phyloP scores from a whole-genome alignment of 441 rosid species.

The Eruca vesicaria region DNA sequence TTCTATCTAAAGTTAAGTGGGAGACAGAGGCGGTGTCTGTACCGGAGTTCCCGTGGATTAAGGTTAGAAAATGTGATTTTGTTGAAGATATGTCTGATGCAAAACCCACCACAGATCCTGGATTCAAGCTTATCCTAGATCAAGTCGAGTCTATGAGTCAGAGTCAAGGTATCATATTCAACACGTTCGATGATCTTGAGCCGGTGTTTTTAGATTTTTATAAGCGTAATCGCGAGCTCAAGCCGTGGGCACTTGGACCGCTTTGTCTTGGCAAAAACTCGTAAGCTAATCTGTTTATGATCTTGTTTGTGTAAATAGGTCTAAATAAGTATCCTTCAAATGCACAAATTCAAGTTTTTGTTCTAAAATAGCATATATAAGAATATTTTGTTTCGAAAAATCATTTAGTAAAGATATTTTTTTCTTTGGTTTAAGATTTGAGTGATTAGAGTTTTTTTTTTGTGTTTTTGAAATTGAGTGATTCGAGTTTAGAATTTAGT shows the following conservation, averaged over 20 bases:
- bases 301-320: background rate
- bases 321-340: background rate
- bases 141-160: background rate
- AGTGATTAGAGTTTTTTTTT: no score
- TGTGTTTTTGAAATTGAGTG: no score
- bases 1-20: background rate
- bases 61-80: background rate
- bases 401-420: no score
- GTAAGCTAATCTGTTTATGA: background rate
- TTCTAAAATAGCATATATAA: no score
- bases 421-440: no score
- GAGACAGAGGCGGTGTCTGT: background rate
- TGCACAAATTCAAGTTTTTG: no score
- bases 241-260: background rate
- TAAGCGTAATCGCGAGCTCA: background rate
- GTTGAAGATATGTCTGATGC: background rate
- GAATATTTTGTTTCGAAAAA: no score
- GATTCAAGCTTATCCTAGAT: background rate
- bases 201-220: background rate
- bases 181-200: background rate
- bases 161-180: constrained; percentile 2
- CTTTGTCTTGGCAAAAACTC: background rate
- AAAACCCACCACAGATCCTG: background rate
- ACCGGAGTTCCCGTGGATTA: background rate
- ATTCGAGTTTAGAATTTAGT: no score